These are phyloP conservation scores for Arthrinium puccinioides DNA, from an alignment of 2,329 filamentous ascomycete genomes.

Conservation along the genomic window DNA sequence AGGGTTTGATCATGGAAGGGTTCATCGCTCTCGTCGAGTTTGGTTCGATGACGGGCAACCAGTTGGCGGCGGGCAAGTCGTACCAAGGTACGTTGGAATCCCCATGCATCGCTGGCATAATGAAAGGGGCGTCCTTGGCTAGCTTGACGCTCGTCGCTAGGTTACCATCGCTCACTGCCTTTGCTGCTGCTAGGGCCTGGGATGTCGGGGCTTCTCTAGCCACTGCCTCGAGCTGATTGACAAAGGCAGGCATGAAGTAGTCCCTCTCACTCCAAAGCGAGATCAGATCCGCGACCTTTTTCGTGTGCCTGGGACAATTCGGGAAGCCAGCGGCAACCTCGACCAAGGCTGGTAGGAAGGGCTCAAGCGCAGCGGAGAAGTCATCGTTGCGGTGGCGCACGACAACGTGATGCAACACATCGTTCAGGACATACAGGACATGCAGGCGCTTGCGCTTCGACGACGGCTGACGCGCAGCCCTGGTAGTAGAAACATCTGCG, in stretches of 20 bases:
- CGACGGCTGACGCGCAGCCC: conserved; percentile 40
- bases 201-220: conserved; percentile 33
- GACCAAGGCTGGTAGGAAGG: conserved; percentile 56
- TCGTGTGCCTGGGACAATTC: conserved; percentile 57
- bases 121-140: conserved; percentile 54
- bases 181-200: conserved; percentile 8
- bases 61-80: conserved; percentile 74
- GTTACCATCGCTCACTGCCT: conserved; percentile 16
- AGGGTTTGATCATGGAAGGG: conserved; percentile 60
- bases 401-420: conserved; percentile 65
- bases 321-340: conserved; percentile 48
- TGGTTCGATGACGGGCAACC: conserved; percentile 70
- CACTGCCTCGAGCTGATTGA: conserved; percentile 52
- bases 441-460: conserved; percentile 64
- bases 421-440: conserved; percentile 71
- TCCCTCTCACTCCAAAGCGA: conserved; percentile 61
- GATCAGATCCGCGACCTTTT: conserved; percentile 58
- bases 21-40: conserved; percentile 71
- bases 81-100: conserved; percentile 68
- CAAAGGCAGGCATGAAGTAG: conserved; percentile 50
- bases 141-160: conserved; percentile 21
- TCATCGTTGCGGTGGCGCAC: conserved; percentile 38
- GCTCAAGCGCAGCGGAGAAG: conserved; percentile 50
- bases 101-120: conserved; percentile 71
- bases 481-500: conserved; percentile 20